Percentiles rank a stretch among this genome's conserved stretches.
These are phyloP conservation scores for Coemansia sp. DNA, from an alignment of 192 early-diverging fungal genomes.

Conservation along the genomic window DNA sequence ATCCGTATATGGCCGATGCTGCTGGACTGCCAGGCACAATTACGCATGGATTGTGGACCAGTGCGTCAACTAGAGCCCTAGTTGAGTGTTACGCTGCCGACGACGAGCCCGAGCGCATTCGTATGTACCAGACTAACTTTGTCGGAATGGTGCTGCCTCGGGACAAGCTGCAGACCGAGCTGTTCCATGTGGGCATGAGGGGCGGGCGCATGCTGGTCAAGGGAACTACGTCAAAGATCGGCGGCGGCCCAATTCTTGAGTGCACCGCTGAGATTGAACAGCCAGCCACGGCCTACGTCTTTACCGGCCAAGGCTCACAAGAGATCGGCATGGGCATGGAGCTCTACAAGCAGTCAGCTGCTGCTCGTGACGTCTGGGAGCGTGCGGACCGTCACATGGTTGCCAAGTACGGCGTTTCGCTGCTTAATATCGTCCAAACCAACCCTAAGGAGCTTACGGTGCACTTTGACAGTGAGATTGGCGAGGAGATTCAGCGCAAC, in stretches of 20 bases:
- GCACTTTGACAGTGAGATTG: conserved; percentile 82
- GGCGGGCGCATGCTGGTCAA: conserved; percentile 89
- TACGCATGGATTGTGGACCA: conserved; percentile 95
- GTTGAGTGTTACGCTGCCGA: conserved; percentile 87
- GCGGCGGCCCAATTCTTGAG: conserved; percentile 64
- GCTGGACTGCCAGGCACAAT: conserved; percentile 85
- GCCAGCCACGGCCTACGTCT: conserved; percentile 84
- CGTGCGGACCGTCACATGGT: conserved; percentile 84
- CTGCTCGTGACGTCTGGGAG: conserved; percentile 88
- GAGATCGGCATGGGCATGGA: conserved; percentile 96
- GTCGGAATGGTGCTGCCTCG: conserved; percentile 88
- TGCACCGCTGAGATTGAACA: conserved; percentile 88
- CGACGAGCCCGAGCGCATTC: conserved; percentile 80
- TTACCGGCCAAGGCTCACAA: conserved; percentile 96
- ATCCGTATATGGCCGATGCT: conserved; percentile 86
- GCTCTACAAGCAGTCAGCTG: conserved; percentile 74
- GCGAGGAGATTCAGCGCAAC: conserved; percentile 73
- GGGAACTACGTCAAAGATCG: conserved; percentile 76
- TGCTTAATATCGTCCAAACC: conserved; percentile 84
- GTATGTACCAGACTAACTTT: conserved; percentile 76
- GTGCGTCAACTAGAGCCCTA: conserved; percentile 83
- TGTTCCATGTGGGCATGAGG: conserved; percentile 91
- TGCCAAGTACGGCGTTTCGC: conserved; percentile 80
- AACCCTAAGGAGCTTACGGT: conserved; percentile 66
- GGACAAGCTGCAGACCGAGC: conserved; percentile 76